These are phyloP conservation scores for Clonostachys sp. DNA, from an alignment of 2,329 filamentous ascomycete species.

Conservation along the genomic window DNA sequence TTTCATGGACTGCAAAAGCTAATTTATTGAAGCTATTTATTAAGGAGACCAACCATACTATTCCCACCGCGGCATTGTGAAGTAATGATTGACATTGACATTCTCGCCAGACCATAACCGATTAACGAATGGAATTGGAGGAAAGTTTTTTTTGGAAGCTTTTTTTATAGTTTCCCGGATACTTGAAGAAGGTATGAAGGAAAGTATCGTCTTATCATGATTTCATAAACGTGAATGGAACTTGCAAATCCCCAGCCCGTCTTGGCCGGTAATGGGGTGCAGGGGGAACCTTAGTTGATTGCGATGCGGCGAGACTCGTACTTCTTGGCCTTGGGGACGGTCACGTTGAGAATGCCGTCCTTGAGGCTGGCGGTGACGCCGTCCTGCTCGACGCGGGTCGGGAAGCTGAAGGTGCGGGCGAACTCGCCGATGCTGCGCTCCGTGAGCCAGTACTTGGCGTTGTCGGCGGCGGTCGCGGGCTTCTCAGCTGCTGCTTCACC, in stretches of 20 bases:
- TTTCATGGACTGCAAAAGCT: too few relatives aligned
- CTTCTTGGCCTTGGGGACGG: conserved; percentile 63
- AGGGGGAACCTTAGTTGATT: conserved; percentile 34
- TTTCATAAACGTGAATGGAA: too few relatives aligned
- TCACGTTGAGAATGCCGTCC: conserved; percentile 60
- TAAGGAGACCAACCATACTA: too few relatives aligned
- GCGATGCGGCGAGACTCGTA: conserved; percentile 49
- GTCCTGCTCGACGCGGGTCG: conserved; percentile 57
- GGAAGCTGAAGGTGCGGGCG: conserved; percentile 65
- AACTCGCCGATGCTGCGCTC: conserved; percentile 66
- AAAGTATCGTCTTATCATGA: too few relatives aligned
- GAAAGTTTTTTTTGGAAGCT: too few relatives aligned
- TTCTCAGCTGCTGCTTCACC: conserved; percentile 13
- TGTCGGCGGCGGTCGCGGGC: conserved; percentile 25
- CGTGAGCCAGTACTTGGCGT: conserved; percentile 65
- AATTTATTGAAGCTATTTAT: too few relatives aligned
- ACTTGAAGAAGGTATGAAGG: too few relatives aligned
- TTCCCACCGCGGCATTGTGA: too few relatives aligned
- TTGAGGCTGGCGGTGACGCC: conserved; percentile 57
- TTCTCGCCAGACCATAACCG: too few relatives aligned
- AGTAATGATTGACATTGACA: too few relatives aligned
- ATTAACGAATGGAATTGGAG: too few relatives aligned
- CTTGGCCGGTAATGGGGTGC: background rate
- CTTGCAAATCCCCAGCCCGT: background rate
- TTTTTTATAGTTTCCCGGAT: too few relatives aligned